These are phyloP conservation scores for Botrytis tulipae DNA, from an alignment of 2,329 filamentous ascomycete genomes.

Conservation along the genomic window DNA sequence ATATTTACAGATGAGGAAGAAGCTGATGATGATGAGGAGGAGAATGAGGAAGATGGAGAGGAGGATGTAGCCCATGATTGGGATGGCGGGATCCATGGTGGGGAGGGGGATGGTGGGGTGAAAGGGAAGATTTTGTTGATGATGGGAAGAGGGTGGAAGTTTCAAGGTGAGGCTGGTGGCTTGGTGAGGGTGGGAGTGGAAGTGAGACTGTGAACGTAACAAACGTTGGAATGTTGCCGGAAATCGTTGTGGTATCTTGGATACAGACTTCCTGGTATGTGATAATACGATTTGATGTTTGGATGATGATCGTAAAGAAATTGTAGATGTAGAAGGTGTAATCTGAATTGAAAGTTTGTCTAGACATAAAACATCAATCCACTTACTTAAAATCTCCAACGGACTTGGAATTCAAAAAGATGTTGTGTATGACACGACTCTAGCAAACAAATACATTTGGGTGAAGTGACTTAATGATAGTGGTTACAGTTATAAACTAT, in stretches of 20 bases:
- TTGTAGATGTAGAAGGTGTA: background rate
- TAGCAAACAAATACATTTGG: background rate
- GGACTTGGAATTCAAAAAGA: background rate
- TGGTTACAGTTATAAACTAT: background rate
- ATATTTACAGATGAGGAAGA: background rate
- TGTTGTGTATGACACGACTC: background rate
- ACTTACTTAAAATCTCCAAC: background rate
- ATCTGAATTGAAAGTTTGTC: background rate
- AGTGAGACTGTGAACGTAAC: no score
- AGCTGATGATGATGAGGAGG: background rate
- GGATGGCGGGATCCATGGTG: background rate
- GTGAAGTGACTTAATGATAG: background rate
- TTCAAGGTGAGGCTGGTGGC: no score
- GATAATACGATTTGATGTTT: no score
- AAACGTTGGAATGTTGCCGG: background rate
- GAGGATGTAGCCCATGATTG: background rate
- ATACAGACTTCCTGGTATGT: fast-evolving
- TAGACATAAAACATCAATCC: background rate
- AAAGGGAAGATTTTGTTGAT: background rate
- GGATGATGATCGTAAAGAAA: no score
- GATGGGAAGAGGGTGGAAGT: no score
- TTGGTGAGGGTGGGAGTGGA: no score
- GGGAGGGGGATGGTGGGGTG: background rate
- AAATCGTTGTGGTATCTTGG: background rate
- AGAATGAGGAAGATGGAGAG: background rate